phyloP scores from a whole-genome alignment of 495 filamentous ascomycete genomes.

The Mytilinidion resinicola region DNA sequence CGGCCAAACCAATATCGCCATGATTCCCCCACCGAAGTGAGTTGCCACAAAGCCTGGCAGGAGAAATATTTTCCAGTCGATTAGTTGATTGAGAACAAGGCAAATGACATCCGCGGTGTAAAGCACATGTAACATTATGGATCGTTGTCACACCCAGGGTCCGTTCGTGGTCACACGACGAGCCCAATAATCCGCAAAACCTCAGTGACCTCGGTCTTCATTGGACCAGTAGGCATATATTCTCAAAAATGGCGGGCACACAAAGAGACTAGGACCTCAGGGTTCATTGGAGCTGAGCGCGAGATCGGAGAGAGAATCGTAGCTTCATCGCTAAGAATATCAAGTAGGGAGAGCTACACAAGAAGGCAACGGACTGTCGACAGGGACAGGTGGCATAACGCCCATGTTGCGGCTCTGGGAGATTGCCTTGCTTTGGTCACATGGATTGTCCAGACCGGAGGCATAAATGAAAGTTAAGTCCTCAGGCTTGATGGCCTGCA shows the following conservation, averaged over 20 bases:
- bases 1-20: neutral
- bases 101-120: neutral
- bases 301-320: too few relatives aligned
- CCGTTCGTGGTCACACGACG: too few relatives aligned
- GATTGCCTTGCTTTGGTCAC: neutral
- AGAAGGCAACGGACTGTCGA: too few relatives aligned
- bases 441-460: neutral
- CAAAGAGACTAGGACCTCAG: too few relatives aligned
- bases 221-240: too few relatives aligned
- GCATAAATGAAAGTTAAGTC: neutral
- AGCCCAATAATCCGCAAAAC: too few relatives aligned
- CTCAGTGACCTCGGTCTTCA: too few relatives aligned
- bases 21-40: neutral
- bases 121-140: neutral
- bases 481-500: neutral
- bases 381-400: too few relatives aligned
- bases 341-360: too few relatives aligned
- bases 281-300: too few relatives aligned
- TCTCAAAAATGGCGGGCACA: too few relatives aligned
- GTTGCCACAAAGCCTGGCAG: neutral
- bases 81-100: neutral
- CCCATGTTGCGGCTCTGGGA: neutral
- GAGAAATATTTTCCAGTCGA: neutral
- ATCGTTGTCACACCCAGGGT: neutral
- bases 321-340: too few relatives aligned